Conservation (phyloP, 345 rosid species). For the Carallia brachiata region DNA sequence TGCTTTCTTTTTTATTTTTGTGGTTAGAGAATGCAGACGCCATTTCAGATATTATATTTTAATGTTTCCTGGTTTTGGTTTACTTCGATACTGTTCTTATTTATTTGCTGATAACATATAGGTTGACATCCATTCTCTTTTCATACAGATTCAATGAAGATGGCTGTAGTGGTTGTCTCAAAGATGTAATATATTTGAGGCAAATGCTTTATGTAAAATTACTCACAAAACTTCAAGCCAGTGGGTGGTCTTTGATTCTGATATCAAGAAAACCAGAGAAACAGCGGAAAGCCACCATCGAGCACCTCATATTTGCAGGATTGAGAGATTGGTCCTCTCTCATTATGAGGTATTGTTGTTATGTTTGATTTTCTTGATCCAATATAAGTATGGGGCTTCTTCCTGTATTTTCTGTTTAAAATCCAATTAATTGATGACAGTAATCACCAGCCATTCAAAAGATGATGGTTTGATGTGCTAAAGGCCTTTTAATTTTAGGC, state of each 20-base stretch:
- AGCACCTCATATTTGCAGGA: conserved; percentile 52
- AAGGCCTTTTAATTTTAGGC: too few relatives aligned
- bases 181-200: conserved; percentile 45
- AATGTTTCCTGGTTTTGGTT: too few relatives aligned
- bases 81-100: too few relatives aligned
- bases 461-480: too few relatives aligned
- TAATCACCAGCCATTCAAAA: too few relatives aligned
- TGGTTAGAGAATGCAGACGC: too few relatives aligned
- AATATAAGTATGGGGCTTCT: not conserved
- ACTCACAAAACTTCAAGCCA: conserved; percentile 48
- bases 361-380: conserved; percentile 4
- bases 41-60: too few relatives aligned
- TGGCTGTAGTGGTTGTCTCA: conserved; percentile 28
- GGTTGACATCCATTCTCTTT: not conserved
- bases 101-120: not conserved
- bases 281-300: conserved; percentile 33
- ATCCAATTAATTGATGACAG: not conserved
- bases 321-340: conserved; percentile 54
- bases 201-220: conserved; percentile 34
- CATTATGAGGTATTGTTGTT: conserved; percentile 64
- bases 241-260: conserved; percentile 61
- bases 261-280: conserved; percentile 49
- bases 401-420: conserved; percentile 3
- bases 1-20: too few relatives aligned
- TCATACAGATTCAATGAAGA: conserved; percentile 32